Evolutionary conservation across 1,284 basidiomycete species (phyloP).

Genomic region (Ganoderma boninense): DNA sequence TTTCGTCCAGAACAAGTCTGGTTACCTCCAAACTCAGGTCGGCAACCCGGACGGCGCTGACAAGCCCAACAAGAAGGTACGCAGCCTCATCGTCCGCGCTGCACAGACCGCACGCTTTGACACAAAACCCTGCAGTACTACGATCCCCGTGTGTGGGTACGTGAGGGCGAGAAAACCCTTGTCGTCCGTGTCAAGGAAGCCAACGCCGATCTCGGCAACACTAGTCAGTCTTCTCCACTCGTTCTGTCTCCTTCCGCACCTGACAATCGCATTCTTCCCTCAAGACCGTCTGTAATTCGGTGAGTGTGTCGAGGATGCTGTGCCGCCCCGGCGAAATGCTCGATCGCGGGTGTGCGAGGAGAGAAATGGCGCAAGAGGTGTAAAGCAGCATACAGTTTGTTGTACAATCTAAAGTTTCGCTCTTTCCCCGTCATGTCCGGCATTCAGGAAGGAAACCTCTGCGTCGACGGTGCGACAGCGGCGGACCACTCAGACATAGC

Average conservation of each 20-base stretch:
- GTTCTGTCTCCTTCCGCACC: neutral
- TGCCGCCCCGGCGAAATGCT: neutral
- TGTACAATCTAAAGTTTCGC: constrained; percentile 1
- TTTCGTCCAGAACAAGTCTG: constrained; percentile 86
- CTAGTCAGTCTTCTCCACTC: constrained; percentile 45
- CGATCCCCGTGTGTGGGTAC: constrained; percentile 97
- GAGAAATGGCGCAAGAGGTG: neutral
- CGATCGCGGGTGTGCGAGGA: neutral
- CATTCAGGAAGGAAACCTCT: neutral
- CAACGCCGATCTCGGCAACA: constrained; percentile 89
- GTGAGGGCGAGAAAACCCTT: constrained; percentile 98
- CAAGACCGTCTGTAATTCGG: constrained; percentile 26
- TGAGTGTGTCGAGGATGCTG: neutral
- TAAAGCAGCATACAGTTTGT: constrained; percentile 1
- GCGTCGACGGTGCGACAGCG: neutral
- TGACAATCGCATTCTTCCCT: neutral
- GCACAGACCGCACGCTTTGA: neutral
- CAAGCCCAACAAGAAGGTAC: constrained; percentile 97
- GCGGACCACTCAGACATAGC: too few relatives aligned
- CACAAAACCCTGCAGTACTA: constrained; percentile 63
- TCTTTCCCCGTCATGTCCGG: neutral
- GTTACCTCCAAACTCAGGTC: constrained; percentile 87
- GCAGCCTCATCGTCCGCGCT: constrained; percentile 6
- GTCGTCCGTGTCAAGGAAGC: constrained; percentile 90
- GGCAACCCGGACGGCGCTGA: constrained; percentile 94